Evolutionary conservation across 768 basidiomycete genomes (phyloP).

Genomic region (Suillus occidentalis): DNA sequence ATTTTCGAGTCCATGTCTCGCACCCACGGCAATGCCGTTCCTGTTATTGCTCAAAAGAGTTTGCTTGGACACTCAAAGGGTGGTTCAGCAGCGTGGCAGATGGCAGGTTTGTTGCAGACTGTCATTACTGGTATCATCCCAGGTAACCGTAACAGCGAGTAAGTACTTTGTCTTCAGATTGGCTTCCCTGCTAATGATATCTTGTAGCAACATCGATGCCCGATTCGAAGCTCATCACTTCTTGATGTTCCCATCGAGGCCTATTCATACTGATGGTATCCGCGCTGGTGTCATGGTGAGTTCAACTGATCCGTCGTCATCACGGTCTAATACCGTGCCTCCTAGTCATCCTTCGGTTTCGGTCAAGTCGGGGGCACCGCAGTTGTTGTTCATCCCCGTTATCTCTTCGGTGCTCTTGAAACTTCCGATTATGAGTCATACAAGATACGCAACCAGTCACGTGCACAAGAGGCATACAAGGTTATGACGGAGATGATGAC

Average conservation of each 20-base stretch:
- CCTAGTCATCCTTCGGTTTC: slow-evolving; percentile 92
- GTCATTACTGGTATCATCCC: slow-evolving; percentile 86
- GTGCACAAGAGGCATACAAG: slow-evolving; percentile 76
- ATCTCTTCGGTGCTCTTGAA: slow-evolving; percentile 82
- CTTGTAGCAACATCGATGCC: slow-evolving; percentile 83
- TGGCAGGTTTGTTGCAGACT: slow-evolving; percentile 88
- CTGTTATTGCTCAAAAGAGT: slow-evolving; percentile 96
- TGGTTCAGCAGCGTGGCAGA: slow-evolving; percentile 98
- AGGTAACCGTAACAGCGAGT: slow-evolving; percentile 96
- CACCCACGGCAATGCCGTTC: slow-evolving; percentile 94
- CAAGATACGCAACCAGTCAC: slow-evolving; percentile 61
- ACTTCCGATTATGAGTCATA: slow-evolving; percentile 80
- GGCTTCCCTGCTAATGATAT: not conserved
- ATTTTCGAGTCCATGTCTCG: slow-evolving; percentile 88
- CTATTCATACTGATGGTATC: slow-evolving; percentile 93
- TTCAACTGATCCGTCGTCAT: slow-evolving; percentile 4
- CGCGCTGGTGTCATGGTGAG: slow-evolving; percentile 83
- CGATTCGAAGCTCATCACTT: slow-evolving; percentile 86
- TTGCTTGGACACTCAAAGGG: slow-evolving; percentile 98
- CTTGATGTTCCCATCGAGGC: slow-evolving; percentile 97
- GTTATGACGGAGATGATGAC: slow-evolving; percentile 97
- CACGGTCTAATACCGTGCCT: not conserved
- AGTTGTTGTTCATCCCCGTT: slow-evolving; percentile 86
- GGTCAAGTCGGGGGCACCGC: slow-evolving; percentile 97
- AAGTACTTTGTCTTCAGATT: slow-evolving; percentile 37